Evolutionary conservation across 169 alveolate species (phyloP).

Genomic region (Plasmodium fragile): DNA sequence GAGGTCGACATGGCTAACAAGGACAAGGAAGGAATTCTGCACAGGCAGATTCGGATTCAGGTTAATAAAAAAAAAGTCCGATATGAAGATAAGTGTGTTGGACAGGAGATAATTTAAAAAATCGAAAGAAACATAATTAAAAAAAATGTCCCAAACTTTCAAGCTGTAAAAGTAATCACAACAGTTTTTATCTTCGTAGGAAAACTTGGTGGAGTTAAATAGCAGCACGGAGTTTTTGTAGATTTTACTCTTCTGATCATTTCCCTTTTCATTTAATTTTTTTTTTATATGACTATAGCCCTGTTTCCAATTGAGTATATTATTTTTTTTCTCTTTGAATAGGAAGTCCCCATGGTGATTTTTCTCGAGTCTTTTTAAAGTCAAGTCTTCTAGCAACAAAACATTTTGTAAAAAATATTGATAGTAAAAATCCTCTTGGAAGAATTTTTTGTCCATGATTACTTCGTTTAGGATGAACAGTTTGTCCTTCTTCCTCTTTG

Average conservation of each 20-base stretch:
- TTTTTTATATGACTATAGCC: slow-evolving; percentile 51
- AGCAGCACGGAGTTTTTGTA: slow-evolving; percentile 49
- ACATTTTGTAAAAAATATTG: slow-evolving; percentile 76
- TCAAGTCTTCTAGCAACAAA: slow-evolving; percentile 48
- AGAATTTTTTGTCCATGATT: slow-evolving; percentile 36
- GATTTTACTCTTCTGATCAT: slow-evolving; percentile 51
- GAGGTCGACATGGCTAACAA: slow-evolving; percentile 26
- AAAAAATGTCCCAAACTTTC: slow-evolving; percentile 67
- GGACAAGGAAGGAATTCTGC: slow-evolving; percentile 26
- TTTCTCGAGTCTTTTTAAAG: slow-evolving; percentile 33
- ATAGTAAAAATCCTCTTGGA: slow-evolving; percentile 45
- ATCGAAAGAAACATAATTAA: slow-evolving; percentile 67
- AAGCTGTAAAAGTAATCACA: slow-evolving; percentile 69
- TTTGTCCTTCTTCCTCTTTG: slow-evolving; percentile 39
- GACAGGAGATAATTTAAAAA: slow-evolving; percentile 65
- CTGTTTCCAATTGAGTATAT: slow-evolving; percentile 46
- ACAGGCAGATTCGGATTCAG: not conserved
- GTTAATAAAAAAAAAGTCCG: slow-evolving; percentile 47
- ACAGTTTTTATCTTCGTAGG: slow-evolving; percentile 69
- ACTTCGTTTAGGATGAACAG: slow-evolving; percentile 45
- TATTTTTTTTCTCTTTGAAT: slow-evolving; percentile 45
- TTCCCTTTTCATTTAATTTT: slow-evolving; percentile 65
- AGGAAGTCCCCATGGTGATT: slow-evolving; percentile 32
- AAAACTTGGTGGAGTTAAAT: slow-evolving; percentile 68
- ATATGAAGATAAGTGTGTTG: slow-evolving; percentile 67